A percentile compares a stretch with the other conserved stretches of the same genome.
Conservation (phyloP, 257 asterid species). For the Primulina eburnea region DNA sequence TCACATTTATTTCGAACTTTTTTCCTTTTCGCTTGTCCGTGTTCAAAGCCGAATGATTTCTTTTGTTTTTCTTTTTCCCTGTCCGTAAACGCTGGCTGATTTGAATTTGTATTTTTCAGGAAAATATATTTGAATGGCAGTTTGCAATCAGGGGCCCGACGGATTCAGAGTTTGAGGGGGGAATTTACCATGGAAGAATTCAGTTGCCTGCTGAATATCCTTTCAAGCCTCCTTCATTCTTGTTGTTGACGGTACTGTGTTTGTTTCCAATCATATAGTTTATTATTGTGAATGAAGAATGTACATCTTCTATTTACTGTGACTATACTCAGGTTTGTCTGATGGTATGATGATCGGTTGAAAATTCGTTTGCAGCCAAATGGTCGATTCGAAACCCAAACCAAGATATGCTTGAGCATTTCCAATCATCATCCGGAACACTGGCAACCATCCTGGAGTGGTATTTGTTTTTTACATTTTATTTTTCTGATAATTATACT, state of each 20-base stretch:
- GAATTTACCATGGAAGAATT: constrained; percentile 87
- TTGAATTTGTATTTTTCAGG: constrained; percentile 36
- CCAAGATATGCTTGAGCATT: constrained; percentile 96
- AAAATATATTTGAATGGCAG: constrained; percentile 87
- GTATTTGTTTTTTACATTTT: constrained; percentile 36
- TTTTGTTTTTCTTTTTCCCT: not conserved
- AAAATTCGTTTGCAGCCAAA: constrained; percentile 57
- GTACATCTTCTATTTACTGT: not conserved
- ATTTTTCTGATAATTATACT: not conserved
- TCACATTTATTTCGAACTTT: not conserved
- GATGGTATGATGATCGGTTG: not conserved
- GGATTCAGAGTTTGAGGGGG: constrained; percentile 83
- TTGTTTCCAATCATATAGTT: constrained; percentile 10
- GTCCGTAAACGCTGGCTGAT: not conserved
- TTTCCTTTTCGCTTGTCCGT: not conserved
- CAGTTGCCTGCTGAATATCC: constrained; percentile 89
- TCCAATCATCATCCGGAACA: constrained; percentile 98
- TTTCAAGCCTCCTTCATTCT: constrained; percentile 84
- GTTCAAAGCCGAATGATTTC: not conserved
- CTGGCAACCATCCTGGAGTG: constrained; percentile 99
- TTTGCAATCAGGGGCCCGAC: constrained; percentile 84
- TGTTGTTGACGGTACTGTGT: constrained; percentile 63
- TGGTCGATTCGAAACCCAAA: constrained; percentile 94
- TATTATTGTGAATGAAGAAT: not conserved
- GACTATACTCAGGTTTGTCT: constrained; percentile 2